A percentile compares a stretch with the other conserved stretches of the same genome.
Evolutionary conservation across 257 asterid species (phyloP).

Genomic region (Solanum bulbocastanum): DNA sequence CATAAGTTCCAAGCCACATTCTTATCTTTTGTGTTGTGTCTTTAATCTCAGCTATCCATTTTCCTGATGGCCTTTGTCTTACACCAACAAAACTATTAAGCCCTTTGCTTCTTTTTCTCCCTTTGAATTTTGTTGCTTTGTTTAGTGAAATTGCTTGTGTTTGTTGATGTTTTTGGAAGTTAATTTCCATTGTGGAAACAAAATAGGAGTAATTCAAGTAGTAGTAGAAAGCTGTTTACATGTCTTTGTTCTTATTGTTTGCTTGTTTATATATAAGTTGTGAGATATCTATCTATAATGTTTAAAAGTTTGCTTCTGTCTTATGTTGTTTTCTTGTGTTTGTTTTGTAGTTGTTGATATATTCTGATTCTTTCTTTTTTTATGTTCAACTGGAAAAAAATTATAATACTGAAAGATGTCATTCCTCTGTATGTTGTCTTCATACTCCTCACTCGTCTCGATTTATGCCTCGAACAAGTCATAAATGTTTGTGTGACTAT

Average conservation of each 20-base stretch:
- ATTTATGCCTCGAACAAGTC: background rate
- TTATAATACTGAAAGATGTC: background rate
- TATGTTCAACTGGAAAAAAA: background rate
- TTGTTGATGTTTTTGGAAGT: slow-evolving; percentile 27
- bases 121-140: slow-evolving; percentile 21
- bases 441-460: background rate
- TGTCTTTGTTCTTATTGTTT: background rate
- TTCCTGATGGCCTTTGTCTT: slow-evolving; percentile 66
- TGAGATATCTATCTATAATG: background rate
- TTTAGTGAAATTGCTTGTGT: background rate
- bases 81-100: slow-evolving; percentile 40
- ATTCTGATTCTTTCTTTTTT: background rate
- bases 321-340: background rate
- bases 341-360: background rate
- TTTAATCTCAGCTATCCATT: slow-evolving; percentile 76
- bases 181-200: slow-evolving; percentile 38
- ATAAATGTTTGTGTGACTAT: no score
- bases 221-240: background rate
- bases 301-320: background rate
- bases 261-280: background rate
- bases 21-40: slow-evolving; percentile 64
- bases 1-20: slow-evolving; percentile 75
- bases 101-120: slow-evolving; percentile 16
- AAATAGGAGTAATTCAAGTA: background rate
- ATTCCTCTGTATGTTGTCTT: background rate